Evolutionary conservation across 2,329 filamentous ascomycete species (phyloP).

Genomic region (Helminthosporium solani): DNA sequence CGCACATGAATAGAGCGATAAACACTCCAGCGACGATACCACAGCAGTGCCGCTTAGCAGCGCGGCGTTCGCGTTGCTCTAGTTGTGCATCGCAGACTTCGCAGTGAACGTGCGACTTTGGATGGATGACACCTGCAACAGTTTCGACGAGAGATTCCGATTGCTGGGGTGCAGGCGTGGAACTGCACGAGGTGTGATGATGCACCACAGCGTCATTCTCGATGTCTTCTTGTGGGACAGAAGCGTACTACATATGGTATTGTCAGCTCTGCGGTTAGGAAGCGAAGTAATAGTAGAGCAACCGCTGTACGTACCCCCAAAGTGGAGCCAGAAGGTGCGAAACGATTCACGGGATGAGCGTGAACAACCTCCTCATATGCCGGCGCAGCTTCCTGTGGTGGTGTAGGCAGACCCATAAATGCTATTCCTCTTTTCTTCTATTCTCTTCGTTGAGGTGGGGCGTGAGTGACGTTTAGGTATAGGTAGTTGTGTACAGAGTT

Average conservation of each 20-base stretch:
- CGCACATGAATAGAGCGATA: slow-evolving; percentile 19
- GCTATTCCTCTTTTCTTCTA: no score
- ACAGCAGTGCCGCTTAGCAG: slow-evolving; percentile 24
- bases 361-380: slow-evolving; percentile 26
- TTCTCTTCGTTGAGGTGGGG: no score
- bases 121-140: slow-evolving; percentile 24
- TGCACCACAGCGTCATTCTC: slow-evolving; percentile 18
- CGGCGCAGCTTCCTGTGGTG: no score
- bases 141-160: slow-evolving; percentile 26
- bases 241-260: slow-evolving; percentile 22
- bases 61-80: slow-evolving; percentile 19
- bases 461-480: no score
- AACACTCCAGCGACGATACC: slow-evolving; percentile 26
- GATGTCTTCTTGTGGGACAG: slow-evolving; percentile 27
- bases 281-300: background rate
- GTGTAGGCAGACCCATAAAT: no score
- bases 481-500: no score
- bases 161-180: slow-evolving; percentile 6
- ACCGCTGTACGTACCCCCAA: slow-evolving; percentile 14
- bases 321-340: slow-evolving; percentile 17
- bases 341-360: slow-evolving; percentile 24
- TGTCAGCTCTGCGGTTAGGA: background rate
- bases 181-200: slow-evolving; percentile 4
- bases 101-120: slow-evolving; percentile 27
- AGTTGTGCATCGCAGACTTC: slow-evolving; percentile 28